A percentile compares a stretch with the other conserved stretches of the same genome.
phyloP scores from a whole-genome alignment of 176 grass and related monocot species.

The Oryza officinalis region DNA sequence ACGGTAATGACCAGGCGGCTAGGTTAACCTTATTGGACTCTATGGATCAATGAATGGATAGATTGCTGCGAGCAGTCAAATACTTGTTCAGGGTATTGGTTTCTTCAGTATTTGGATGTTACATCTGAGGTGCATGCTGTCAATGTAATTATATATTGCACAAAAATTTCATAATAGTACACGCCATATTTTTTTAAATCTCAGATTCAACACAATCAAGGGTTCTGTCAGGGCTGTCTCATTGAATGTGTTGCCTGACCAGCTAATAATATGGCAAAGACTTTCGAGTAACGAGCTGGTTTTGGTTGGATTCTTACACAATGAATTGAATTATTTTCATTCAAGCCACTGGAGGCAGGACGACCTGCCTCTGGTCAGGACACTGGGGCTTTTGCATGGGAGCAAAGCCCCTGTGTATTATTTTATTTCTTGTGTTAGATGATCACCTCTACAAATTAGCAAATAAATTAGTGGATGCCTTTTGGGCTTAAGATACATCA shows the following conservation, averaged over 20 bases:
- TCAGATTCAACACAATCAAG: conserved; percentile 71
- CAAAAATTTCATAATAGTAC: conserved; percentile 33
- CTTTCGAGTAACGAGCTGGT: conserved; percentile 53
- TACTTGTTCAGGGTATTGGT: conserved; percentile 40
- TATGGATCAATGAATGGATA: conserved; percentile 18
- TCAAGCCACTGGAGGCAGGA: conserved; percentile 34
- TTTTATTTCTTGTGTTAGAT: conserved; percentile 42
- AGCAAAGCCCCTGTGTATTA: not conserved
- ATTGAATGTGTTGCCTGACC: conserved; percentile 54
- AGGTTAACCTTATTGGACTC: not conserved
- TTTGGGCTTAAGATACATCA: conserved; percentile 28
- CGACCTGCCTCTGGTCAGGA: conserved; percentile 49
- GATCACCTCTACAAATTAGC: conserved; percentile 26
- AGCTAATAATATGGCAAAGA: conserved; percentile 38
- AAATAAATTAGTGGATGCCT: conserved; percentile 10
- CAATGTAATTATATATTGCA: conserved; percentile 51
- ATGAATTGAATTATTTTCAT: conserved; percentile 42
- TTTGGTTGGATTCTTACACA: conserved; percentile 55
- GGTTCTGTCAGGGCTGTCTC: conserved; percentile 43
- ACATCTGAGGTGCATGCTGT: conserved; percentile 44
- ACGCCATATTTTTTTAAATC: conserved; percentile 38
- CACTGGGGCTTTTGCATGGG: conserved; percentile 12
- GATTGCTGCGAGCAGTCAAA: conserved; percentile 27
- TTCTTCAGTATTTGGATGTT: conserved; percentile 22
- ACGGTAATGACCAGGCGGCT: not conserved